Conservation (phyloP, 2,329 filamentous ascomycete genomes). For the Colletotrichum cuscutae region DNA sequence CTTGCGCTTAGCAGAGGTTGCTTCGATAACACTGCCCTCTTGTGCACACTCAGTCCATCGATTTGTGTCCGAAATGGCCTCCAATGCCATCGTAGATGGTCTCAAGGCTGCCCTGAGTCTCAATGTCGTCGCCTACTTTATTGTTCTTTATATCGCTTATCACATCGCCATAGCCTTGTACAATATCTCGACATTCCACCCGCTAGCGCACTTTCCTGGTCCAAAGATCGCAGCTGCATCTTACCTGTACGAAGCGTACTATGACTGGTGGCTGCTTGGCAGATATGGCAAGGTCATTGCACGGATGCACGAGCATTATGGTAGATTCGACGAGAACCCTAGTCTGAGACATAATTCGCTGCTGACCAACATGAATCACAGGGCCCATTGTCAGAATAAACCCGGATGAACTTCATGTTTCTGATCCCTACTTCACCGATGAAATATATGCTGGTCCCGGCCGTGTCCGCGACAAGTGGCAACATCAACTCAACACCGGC, state of each 20-base stretch:
- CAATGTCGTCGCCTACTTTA: slow-evolving; percentile 13
- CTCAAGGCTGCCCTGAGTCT: slow-evolving; percentile 18
- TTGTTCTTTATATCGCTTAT: slow-evolving; percentile 16
- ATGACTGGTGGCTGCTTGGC: slow-evolving; percentile 26
- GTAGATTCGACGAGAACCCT: slow-evolving; percentile 4
- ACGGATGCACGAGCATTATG: slow-evolving; percentile 29
- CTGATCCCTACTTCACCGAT: slow-evolving; percentile 47
- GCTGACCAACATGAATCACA: slow-evolving; percentile 24
- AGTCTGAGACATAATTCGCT: neutral
- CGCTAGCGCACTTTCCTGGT: slow-evolving; percentile 26
- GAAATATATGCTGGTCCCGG: slow-evolving; percentile 46
- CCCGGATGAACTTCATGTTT: slow-evolving; percentile 51
- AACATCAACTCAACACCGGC: slow-evolving; percentile 40
- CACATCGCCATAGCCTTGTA: slow-evolving; percentile 21
- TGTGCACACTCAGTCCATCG: neutral
- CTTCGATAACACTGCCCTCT: neutral
- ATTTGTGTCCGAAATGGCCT: slow-evolving; percentile 14
- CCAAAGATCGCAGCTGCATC: slow-evolving; percentile 29
- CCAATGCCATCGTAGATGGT: slow-evolving; percentile 3
- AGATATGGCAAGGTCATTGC: slow-evolving; percentile 30
- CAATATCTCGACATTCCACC: slow-evolving; percentile 28
- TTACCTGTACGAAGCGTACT: slow-evolving; percentile 30
- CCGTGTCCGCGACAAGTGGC: slow-evolving; percentile 35
- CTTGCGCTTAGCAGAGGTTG: neutral
- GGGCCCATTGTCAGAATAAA: slow-evolving; percentile 51